Evolutionary conservation across 139 green algal species (phyloP), one percentile per base, ranked within the genome.

Genomic region (Tetradesmus lagerheimii): DNA sequence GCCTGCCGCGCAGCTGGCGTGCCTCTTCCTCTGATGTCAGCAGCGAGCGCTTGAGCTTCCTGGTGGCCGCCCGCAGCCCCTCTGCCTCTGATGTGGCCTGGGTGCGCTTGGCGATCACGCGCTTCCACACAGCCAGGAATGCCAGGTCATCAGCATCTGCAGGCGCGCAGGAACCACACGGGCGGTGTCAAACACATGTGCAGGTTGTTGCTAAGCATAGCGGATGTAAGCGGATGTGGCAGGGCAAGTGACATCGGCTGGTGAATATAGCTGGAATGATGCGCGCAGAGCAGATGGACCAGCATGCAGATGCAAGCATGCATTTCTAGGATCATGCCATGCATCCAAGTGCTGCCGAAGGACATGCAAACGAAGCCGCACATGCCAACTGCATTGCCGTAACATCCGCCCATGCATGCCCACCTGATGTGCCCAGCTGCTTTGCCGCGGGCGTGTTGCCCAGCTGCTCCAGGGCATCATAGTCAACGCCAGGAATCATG

Each of bases 111-210:
- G 25, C 31, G 6, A 88, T 16, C 20, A 88, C 23, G 38, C 71
- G 71, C 83, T 88, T 88, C 83, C 83, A 88, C 25, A 80, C 25
- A 25, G 71, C 57, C 37, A 88, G 64, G 64, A 88, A 88, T 29
- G 83, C 83, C 12, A 88, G 83, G 9, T 88, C 57, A 29, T 88
- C 83, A 38, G 82, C 76, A 47, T 45, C 76, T 53, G 76, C 35
- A 45, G 18, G 14, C 15, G 53, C 34, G 64, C 20, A 35, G 8
- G 47, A 62, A 62, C 27, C 66, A 76, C 15, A 34, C 35, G n/a
- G 31, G n/a, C 29, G 41, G 8, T 6, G n/a, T 23, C 71, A 79
- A 31, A 71, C 57, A 71, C 57, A 9, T n/a, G 57, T 71, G 57
- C 57, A 31, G 57, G 57, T 57, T 57, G 14, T 57, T 9, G 25